Evolutionary conservation across 1,139 yeast species (phyloP), one percentile per base, ranked within the genome.

Genomic region (Kodamaea sp.): DNA sequence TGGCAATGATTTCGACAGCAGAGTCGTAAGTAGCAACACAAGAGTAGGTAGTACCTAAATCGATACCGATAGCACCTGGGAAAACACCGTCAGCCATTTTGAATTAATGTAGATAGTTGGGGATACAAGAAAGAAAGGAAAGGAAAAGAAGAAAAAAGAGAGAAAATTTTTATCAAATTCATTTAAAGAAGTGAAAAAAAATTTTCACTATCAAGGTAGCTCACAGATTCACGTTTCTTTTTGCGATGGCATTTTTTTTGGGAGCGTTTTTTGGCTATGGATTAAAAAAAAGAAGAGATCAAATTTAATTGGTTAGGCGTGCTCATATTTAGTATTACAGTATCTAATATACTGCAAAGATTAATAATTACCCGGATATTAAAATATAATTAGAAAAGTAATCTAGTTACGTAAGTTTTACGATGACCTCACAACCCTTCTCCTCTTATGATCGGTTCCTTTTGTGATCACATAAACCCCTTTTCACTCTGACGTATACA

Each of bases 41-140:
- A 53, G 97, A 89, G 86, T 90, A 87, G 58, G 96, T 87, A 63
- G 97, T 89, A 82, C 97, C 97, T 78, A 88, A 84, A 84, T 88
- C 96, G 88, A 90, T 90, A 79, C 98, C 97, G 78, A 90, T 89
- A 78, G 97, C 97, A 83, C 96, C 96, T 83, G 90, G 95, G 86
- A 86, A 90, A 79, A 90, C 95, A 85, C 96, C 96, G 83, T 90
- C 97, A 83, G 90, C 87, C 90, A 84, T 84, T 70, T 43, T 50
- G 41, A 46, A 39, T 42, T 39, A 38, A 42, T 41, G 41, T 44
- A 44, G 43, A 45, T 44, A 45, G 39, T 41, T 41, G 42, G 39
- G 43, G 48, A 43, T 38, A 46, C 43, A 46, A 24, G 32, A 44
- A 43, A 47, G 48, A 52, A 41, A 46, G 46, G 41, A 45, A 47